Evolutionary conservation across 768 basidiomycete genomes (phyloP).

Genomic region (Trametes maxima): DNA sequence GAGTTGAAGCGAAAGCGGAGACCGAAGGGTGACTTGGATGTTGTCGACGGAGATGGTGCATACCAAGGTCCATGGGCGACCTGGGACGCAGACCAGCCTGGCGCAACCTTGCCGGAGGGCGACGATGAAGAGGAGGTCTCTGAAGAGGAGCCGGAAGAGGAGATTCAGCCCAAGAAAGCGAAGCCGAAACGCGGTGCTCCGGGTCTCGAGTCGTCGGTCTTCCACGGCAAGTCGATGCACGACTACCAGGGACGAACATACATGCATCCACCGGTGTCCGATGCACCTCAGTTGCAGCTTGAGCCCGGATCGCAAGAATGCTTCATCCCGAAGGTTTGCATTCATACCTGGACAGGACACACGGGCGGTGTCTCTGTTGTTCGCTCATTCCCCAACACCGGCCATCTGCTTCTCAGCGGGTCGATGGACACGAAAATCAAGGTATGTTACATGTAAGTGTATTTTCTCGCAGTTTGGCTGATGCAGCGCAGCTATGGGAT

Average conservation of each 20-base stretch:
- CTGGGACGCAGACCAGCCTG: conserved; percentile 83
- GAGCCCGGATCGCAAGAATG: conserved; percentile 87
- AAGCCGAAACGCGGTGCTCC: conserved; percentile 77
- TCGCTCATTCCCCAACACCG: conserved; percentile 88
- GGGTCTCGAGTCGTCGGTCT: conserved; percentile 91
- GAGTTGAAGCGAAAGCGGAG: conserved; percentile 88
- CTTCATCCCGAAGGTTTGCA: conserved; percentile 93
- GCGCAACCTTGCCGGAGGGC: conserved; percentile 57
- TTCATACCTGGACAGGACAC: conserved; percentile 99
- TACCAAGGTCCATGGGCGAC: conserved; percentile 96
- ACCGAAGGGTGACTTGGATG: conserved; percentile 74
- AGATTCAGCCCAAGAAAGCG: conserved; percentile 64
- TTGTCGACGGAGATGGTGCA: conserved; percentile 87
- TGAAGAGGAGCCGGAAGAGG: conserved; percentile 61
- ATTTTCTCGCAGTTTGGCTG: conserved; percentile 4
- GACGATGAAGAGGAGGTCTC: conserved; percentile 56
- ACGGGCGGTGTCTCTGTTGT: conserved; percentile 95
- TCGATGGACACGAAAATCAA: conserved; percentile 99
- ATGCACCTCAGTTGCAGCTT: conserved; percentile 79
- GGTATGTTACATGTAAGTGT: conserved; percentile 43
- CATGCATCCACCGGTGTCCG: conserved; percentile 89
- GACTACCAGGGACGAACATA: conserved; percentile 99
- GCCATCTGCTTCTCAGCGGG: conserved; percentile 90
- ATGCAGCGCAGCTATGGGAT: conserved; percentile 86
- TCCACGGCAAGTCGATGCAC: conserved; percentile 95